These are phyloP conservation scores for Alternaria angustiovoidea DNA, from an alignment of 2,329 filamentous ascomycete genomes.

Conservation along the genomic window DNA sequence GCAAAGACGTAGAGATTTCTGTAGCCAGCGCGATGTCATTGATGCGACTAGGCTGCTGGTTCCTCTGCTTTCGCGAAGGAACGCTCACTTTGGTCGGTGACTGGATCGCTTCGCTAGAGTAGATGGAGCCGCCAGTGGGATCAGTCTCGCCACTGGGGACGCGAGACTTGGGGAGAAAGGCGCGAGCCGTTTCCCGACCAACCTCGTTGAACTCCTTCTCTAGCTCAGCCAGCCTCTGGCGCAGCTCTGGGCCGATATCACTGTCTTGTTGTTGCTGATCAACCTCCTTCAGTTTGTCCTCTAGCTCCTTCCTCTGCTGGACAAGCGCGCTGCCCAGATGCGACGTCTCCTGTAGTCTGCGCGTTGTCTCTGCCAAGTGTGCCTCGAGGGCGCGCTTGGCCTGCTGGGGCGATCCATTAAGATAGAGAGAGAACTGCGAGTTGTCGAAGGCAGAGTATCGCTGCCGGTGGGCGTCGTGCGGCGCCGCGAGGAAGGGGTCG, in stretches of 20 bases:
- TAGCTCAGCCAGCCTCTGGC: slow-evolving; percentile 81
- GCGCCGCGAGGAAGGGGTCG: slow-evolving; percentile 57
- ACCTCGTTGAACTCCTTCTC: slow-evolving; percentile 97
- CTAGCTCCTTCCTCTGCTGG: slow-evolving; percentile 83
- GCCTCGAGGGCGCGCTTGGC: slow-evolving; percentile 89
- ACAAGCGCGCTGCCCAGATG: slow-evolving; percentile 87
- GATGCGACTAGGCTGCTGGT: slow-evolving; percentile 85
- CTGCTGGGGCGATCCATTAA: slow-evolving; percentile 81
- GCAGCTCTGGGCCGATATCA: slow-evolving; percentile 83
- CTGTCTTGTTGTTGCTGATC: slow-evolving; percentile 74
- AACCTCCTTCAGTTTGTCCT: slow-evolving; percentile 83
- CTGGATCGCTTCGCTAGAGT: slow-evolving; percentile 81
- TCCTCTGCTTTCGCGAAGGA: slow-evolving; percentile 86
- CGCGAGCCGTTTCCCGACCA: slow-evolving; percentile 85
- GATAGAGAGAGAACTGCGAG: slow-evolving; percentile 78
- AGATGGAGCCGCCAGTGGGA: slow-evolving; percentile 55
- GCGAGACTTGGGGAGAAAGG: slow-evolving; percentile 83
- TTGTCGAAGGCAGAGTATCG: slow-evolving; percentile 86
- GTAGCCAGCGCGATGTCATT: slow-evolving; percentile 99
- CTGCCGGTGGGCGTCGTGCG: slow-evolving; percentile 59
- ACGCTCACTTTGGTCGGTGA: slow-evolving; percentile 91
- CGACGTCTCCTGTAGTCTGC: slow-evolving; percentile 88
- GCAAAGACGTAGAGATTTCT: slow-evolving; percentile 92
- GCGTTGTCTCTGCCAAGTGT: slow-evolving; percentile 90
- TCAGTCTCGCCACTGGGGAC: slow-evolving; percentile 66